Evolutionary conservation across 2,329 filamentous ascomycete species (phyloP), one percentile per base, ranked within the genome.

Genomic region (Botrytis paeoniae): DNA sequence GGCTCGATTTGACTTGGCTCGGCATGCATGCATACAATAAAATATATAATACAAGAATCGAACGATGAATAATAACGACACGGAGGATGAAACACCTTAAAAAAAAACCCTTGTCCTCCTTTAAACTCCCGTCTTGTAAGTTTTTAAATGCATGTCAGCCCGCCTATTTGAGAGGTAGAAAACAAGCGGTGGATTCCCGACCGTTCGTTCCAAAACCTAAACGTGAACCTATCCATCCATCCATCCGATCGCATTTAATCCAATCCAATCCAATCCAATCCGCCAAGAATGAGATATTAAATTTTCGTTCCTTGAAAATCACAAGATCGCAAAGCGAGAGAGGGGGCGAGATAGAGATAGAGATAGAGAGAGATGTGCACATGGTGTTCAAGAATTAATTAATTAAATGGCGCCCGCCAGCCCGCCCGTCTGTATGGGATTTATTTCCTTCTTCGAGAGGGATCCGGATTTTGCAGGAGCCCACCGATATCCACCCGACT

Each of bases 401-500:
- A 51, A n/a, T 51, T n/a, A 51, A n/a, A 51, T n/a, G 25, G 25
- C 48, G 25, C 10, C 4, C 9, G 20, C 8, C 20, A 3, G 43
- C 45, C 9, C 45, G 20, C 9, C 20, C 45, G 45, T 8, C 2
- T 48, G 6, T n/a, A n/a, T n/a, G 25, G 4, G 25, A 6, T 29
- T 66, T 43, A 72, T 59, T 68, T 72, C n/a, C 62, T 72, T 32
- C 70, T 54, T 29, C 70, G 48, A 16, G 70, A 72, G 59, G 70
- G 83, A 77, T 86, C 86, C 37, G 86, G 85, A 80, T 85, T 88
- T 76, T 89, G 89, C 78, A 92, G 88, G 78, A 89, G 83, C 2
- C 88, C 89, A 18, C 85, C 87, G 75, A 91, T 91, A 77, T 89
- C 88, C 66, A 91, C 86, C 25, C 89, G 85, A 54, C 84, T 81